Base-by-base conservation (phyloP, 352 stramenopile species). In the Globisporangium echinulatum region DNA sequence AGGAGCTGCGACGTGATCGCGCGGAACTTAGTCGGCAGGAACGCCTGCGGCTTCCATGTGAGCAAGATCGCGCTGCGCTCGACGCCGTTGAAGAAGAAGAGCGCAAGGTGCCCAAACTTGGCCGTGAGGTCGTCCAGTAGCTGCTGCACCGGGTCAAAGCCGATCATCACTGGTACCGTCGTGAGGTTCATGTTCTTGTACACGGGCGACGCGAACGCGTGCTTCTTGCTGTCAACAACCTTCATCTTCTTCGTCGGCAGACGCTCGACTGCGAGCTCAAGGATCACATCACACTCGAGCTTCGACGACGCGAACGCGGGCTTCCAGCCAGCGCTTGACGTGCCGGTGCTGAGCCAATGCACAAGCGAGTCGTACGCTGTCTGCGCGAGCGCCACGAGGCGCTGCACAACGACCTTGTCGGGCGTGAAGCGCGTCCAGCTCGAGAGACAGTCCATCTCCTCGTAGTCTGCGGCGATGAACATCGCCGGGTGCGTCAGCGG, bases 161-260 rank as follows among this genome's bases (percentile, higher is more conserved):
- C 85, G 9, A 92, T 58, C 66, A 86, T 76, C 36, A 94, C 70
- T 1, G 77, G 77, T 40, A 88, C 72, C 0, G 69, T 57, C 8
- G 79, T 77, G 40, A 88, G 64, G 58, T 87, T 71, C 79, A 92
- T 91, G 70, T 94, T 94, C 72, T 92, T 94, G 76, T 92, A 94
- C 59, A 91, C 81, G 5, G 83, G 71, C 33, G 79, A 61, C 6
- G 82, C 73, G 55, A 88, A 92, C 52, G 81, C 68, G 17, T 85
- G 77, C 58, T 87, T 90, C 67, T 86, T 90, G 63, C 74, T 68
- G 40, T 67, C 63, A 5, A 76, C 70, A 14, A 80, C 44, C 59
- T 75, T 72, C 62, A 89, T 84, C 50, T 76, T 75, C 68, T 88
- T 88, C 15, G 76, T 78, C 9, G 79, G 85, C 49, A 90, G 55